Evolutionary conservation across 371 early-diverging fungal genomes (phyloP), one percentile per base, ranked within the genome.

Genomic region (Nosema muscidifuracis): DNA sequence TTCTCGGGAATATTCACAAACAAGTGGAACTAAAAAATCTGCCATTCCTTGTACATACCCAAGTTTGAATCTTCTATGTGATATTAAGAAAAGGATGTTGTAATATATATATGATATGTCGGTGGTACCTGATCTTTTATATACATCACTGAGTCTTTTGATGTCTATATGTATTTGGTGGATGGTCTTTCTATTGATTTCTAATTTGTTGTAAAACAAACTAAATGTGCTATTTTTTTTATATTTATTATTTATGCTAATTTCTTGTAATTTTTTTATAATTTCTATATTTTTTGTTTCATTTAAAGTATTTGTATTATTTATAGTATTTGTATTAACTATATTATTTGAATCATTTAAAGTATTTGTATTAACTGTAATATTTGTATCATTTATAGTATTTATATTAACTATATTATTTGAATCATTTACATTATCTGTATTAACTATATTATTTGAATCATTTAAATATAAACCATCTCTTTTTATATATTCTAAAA

Each of bases 21-120:
- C 89, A 73, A 95, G 93, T 1, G 96, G 94, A 36, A 92, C 91
- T 7, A 92, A 90, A 26, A 97, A 83, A 75, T 97, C 97, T 82
- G 95, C 94, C 80, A 97, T 95, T 0, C 97, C 97, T 80, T 97
- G 96, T 4, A 97, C 94, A 82, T 95, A 97, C 28, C 94, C 95
- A 76, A 90, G 88, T n/a, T 94, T 92, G 7, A 95, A 95, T 71
- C 74, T 68, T 53, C 43, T 55, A n/a, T 65, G 34, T 24, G 82
- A 77, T 47, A 56, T 55, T 22, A 77, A n/a, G 40, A 28, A 24
- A 18, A 81, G 55, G 31, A 81, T 68, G 61, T 77, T 75, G 1
- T 28, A 33, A 62, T 67, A 81, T 28, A 78, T 64, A 42, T 68
- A 64, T n/a, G 73, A 66, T 24, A 75, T 31, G 51, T 76, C 75